Percentiles rank a stretch among this genome's conserved stretches.
Conservation (phyloP, 768 basidiomycete species). For the Pulveroboletus sp. region DNA sequence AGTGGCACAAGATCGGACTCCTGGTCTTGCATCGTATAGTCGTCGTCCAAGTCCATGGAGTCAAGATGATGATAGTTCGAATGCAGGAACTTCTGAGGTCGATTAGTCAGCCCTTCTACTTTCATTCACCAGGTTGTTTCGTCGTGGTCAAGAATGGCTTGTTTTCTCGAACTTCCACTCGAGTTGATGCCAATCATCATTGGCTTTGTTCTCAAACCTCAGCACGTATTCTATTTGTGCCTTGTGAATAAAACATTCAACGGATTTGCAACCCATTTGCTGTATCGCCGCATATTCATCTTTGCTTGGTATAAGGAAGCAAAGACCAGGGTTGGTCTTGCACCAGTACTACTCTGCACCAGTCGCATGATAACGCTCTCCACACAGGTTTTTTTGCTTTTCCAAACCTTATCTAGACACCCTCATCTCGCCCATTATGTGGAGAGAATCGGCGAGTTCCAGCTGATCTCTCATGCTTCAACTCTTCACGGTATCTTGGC, state of each 20-base stretch:
- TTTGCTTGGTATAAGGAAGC: slow-evolving; percentile 68
- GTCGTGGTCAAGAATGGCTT: slow-evolving; percentile 24
- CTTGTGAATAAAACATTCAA: slow-evolving; percentile 58
- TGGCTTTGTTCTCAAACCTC: slow-evolving; percentile 44
- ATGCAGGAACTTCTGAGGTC: slow-evolving; percentile 1
- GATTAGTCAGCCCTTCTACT: slow-evolving; percentile 26
- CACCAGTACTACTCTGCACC: background rate
- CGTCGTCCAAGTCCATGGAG: slow-evolving; percentile 31
- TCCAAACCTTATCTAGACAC: slow-evolving; percentile 51
- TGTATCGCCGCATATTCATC: slow-evolving; percentile 59
- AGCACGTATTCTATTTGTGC: slow-evolving; percentile 47
- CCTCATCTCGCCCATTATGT: slow-evolving; percentile 58
- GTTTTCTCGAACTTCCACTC: slow-evolving; percentile 56
- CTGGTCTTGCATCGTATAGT: slow-evolving; percentile 28
- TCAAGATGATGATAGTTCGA: slow-evolving; percentile 28
- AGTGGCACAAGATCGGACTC: slow-evolving; percentile 25
- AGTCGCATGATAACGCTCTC: background rate
- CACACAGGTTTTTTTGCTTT: slow-evolving; percentile 54
- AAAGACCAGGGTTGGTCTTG: slow-evolving; percentile 48
- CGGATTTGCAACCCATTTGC: slow-evolving; percentile 40
- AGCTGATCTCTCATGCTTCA: background rate
- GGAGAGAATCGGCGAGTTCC: slow-evolving; percentile 49
- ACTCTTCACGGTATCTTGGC: slow-evolving; percentile 5
- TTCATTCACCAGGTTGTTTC: background rate
- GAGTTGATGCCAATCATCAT: slow-evolving; percentile 61